These are phyloP conservation scores for Amaranthus cruentus DNA, from an alignment of 148 eudicot genomes.

Conservation along the genomic window DNA sequence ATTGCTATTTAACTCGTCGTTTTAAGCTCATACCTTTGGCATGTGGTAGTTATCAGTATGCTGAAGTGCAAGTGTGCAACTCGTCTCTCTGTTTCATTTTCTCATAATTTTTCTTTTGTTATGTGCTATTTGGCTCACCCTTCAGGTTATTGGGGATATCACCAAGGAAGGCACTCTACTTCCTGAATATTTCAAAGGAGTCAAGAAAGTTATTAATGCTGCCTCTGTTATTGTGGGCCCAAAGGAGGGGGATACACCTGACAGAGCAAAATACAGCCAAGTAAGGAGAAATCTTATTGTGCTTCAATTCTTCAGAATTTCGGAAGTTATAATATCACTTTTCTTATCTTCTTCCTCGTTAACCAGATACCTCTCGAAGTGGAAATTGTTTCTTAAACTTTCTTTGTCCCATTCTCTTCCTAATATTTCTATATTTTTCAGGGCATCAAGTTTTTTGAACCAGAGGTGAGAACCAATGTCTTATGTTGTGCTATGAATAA, in stretches of 20 bases:
- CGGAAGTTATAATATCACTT: background rate
- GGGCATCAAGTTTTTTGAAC: conserved; percentile 99
- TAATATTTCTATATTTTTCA: conserved; percentile 35
- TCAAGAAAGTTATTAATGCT: conserved; percentile 76
- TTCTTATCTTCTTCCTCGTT: background rate
- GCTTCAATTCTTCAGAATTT: background rate
- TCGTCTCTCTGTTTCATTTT: background rate
- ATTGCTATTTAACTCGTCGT: background rate
- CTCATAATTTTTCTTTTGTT: background rate
- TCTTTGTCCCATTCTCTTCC: background rate
- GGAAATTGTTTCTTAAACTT: background rate
- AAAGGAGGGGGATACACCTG: conserved; percentile 98
- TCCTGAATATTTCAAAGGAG: conserved; percentile 87
- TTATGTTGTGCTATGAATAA: conserved; percentile 11
- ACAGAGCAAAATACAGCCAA: conserved; percentile 91
- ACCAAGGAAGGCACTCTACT: conserved; percentile 72
- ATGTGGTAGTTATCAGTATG: background rate
- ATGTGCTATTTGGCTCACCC: conserved; percentile 1
- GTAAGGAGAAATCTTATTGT: conserved; percentile 30
- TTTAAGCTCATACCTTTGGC: background rate
- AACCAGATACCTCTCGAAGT: background rate
- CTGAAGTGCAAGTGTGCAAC: background rate
- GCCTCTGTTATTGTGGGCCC: conserved; percentile 96
- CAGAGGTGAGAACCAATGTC: conserved; percentile 68
- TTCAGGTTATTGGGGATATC: conserved; percentile 86